These are phyloP conservation scores for Xylaria hypoxylon DNA, from an alignment of 2,329 filamentous ascomycete genomes.

Conservation along the genomic window DNA sequence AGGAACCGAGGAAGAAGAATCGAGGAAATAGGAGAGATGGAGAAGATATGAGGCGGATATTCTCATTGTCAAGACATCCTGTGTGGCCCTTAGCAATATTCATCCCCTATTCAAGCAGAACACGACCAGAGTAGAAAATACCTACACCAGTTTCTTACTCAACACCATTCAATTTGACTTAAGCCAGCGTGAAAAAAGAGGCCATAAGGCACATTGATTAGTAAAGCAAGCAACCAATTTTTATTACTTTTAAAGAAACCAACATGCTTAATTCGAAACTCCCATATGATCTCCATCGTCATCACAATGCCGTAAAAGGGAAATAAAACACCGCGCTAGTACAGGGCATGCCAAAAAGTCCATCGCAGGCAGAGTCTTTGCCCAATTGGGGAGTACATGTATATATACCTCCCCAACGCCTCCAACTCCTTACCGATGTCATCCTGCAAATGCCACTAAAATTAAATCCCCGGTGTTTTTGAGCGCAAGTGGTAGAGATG, in stretches of 20 bases:
- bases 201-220: no score
- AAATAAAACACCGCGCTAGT: slow-evolving; percentile 8
- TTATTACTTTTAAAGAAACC: neutral
- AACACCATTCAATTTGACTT: no score
- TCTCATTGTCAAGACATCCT: no score
- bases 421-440: slow-evolving; percentile 2
- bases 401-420: slow-evolving; percentile 15
- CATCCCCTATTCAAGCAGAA: no score
- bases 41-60: no score
- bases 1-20: no score
- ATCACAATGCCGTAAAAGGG: slow-evolving; percentile 1
- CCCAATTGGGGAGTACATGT: neutral
- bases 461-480: neutral
- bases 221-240: neutral
- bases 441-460: slow-evolving; percentile 14
- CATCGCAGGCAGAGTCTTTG: neutral
- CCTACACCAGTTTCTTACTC: no score
- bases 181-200: no score
- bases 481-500: neutral
- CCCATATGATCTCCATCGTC: neutral
- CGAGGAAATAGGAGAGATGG: no score
- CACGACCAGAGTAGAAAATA: no score
- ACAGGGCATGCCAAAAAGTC: neutral
- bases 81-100: no score
- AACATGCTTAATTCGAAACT: slow-evolving; percentile 1